Conservation (phyloP, 2,329 filamentous ascomycete species). For the Trichoderma koningii region DNA sequence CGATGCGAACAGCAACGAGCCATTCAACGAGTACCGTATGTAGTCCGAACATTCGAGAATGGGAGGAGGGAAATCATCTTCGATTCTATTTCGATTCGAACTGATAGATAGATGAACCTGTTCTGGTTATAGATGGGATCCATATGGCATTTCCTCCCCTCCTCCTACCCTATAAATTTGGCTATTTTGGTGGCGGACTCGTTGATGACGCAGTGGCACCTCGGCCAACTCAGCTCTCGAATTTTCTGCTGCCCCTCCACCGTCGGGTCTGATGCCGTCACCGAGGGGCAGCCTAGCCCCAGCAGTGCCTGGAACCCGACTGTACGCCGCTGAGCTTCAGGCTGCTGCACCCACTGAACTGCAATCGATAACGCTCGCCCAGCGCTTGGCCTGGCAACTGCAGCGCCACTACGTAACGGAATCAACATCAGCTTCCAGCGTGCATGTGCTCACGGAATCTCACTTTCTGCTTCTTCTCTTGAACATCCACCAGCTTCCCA, state of each 20-base stretch:
- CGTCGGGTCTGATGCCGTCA: constrained; percentile 14
- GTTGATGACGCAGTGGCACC: neutral
- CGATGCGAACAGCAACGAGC: no score
- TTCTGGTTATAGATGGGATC: no score
- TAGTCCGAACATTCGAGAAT: no score
- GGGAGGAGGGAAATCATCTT: no score
- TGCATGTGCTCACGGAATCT: neutral
- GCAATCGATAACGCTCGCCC: constrained; percentile 15
- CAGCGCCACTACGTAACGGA: neutral
- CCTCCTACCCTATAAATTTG: no score
- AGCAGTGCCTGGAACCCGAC: neutral
- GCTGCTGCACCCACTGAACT: neutral
- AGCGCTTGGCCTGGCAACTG: neutral
- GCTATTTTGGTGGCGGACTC: neutral
- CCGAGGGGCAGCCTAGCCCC: constrained; percentile 18
- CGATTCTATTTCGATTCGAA: no score
- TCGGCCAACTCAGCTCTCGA: neutral
- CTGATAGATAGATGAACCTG: no score
- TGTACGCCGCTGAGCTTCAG: neutral
- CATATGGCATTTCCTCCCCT: no score
- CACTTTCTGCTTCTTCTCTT: neutral
- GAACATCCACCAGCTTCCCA: neutral
- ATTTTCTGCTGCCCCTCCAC: constrained; percentile 9
- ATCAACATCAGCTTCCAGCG: constrained; percentile 5
- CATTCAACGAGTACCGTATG: no score